Base-by-base conservation (phyloP, 2,329 filamentous ascomycete species). In the Elsinoe perseae region DNA sequence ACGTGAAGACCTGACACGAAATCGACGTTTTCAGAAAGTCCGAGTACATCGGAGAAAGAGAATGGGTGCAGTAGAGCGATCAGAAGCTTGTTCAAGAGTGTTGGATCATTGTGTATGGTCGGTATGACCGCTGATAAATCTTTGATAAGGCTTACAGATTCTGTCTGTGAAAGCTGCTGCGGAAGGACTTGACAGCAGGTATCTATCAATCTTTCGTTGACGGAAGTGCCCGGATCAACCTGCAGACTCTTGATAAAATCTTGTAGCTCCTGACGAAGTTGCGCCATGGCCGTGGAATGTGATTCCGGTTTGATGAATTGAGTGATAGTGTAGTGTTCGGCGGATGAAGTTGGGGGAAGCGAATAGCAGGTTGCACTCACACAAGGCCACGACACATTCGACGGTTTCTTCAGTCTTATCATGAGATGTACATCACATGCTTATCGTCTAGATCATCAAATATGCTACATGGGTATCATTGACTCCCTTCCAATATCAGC, bases 91-190 rank as follows among this genome's bases (percentile, higher is more conserved):
- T 76, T 77, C 30, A 81, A 67, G 21, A 80, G 77, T 12, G 75
- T 73, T 8, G 81, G 81, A 60, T 83, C 79, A 66, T 82, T 77
- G 60, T 80, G 78, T 4, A 84, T 68, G 4, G 74, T 68, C 7
- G 77, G 75, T 16, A 82, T 66, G 8, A 82, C 68, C 46, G 71
- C 66, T 16, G 78, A 77, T 46, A 82, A 71, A 59, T 77, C 73
- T 14, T 69, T 56, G 34, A 75, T 70, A 7, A 77, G 64, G 2
- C 65, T 60, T 2, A 65, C 62, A 1, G 69, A 66, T 12, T 63
- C 58, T 2, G 61, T 46, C 46, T 60, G 48, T 12, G 68, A 69
- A 55, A 75, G 66, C 42, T 73, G 68, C 34, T 70, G 61, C 43
- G 69, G 67, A 54, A 74, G 66, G 40, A 75, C 72, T 27, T 78